Evolutionary conservation across 2,329 filamentous ascomycete species (phyloP).

Genomic region (Epichloe amarillans): DNA sequence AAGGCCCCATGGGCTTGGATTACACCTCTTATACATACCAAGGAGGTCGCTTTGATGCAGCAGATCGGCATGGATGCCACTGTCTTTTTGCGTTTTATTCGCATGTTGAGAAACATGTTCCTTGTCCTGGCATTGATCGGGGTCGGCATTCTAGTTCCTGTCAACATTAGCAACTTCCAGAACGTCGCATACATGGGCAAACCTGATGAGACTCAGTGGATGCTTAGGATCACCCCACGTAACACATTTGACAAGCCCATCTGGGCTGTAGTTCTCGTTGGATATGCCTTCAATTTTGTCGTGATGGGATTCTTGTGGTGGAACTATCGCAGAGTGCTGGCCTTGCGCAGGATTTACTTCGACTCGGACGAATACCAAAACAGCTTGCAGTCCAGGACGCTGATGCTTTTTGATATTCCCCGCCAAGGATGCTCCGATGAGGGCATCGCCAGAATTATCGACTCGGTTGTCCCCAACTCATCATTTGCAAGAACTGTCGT

Average conservation of each 20-base stretch:
- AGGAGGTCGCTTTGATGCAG: constrained; percentile 64
- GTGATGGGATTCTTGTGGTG: constrained; percentile 75
- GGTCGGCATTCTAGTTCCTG: constrained; percentile 64
- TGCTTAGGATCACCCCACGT: constrained; percentile 46
- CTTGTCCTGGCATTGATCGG: constrained; percentile 57
- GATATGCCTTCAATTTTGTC: constrained; percentile 57
- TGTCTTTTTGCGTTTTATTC: constrained; percentile 74
- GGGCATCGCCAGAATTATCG: constrained; percentile 72
- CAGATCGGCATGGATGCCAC: constrained; percentile 83
- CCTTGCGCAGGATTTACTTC: constrained; percentile 66
- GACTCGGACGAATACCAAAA: constrained; percentile 77
- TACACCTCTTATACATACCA: constrained; percentile 60
- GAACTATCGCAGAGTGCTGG: constrained; percentile 67
- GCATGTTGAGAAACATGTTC: constrained; percentile 91
- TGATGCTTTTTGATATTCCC: constrained; percentile 73
- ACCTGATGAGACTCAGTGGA: constrained; percentile 25
- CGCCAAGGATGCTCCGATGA: constrained; percentile 68
- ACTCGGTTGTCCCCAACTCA: constrained; percentile 64
- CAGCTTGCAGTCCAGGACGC: constrained; percentile 64
- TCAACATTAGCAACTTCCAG: constrained; percentile 47
- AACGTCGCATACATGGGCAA: constrained; percentile 8
- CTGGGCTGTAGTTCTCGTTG: constrained; percentile 46
- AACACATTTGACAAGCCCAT: constrained; percentile 38
- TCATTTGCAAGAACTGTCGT: constrained; percentile 70
- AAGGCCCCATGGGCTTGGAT: constrained; percentile 86